Evolutionary conservation across 495 filamentous ascomycete species (phyloP).

Genomic region (Daldinia caldariorum): DNA sequence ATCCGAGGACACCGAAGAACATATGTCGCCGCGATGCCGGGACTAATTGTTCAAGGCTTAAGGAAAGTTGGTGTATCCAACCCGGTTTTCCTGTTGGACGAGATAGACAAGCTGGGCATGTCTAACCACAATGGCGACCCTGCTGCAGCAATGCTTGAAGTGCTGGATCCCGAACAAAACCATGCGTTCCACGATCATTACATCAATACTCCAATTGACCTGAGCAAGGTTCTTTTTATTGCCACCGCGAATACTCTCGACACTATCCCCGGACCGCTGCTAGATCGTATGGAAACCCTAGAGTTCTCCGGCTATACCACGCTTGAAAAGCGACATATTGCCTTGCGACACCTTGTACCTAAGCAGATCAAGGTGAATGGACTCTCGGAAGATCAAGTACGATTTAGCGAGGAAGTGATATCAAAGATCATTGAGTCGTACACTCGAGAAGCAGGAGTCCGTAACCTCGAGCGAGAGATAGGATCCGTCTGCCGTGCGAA

Average conservation of each 20-base stretch:
- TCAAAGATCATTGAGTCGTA: constrained; percentile 95
- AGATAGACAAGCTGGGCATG: constrained; percentile 97
- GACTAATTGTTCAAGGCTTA: constrained; percentile 90
- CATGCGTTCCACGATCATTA: constrained; percentile 96
- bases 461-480: constrained; percentile 94
- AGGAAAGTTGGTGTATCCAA: constrained; percentile 97
- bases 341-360: constrained; percentile 88
- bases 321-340: constrained; percentile 97
- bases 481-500: constrained; percentile 94
- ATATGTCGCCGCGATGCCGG: constrained; percentile 98
- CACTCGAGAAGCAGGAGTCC: constrained; percentile 96
- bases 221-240: constrained; percentile 97
- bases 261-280: constrained; percentile 92
- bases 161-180: constrained; percentile 98
- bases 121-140: constrained; percentile 96
- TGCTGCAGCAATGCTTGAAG: constrained; percentile 98
- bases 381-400: constrained; percentile 75
- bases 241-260: constrained; percentile 97
- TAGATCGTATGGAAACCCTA: constrained; percentile 97
- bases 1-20: constrained; percentile 95
- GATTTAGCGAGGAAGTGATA: constrained; percentile 82
- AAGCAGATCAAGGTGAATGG: constrained; percentile 89
- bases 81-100: constrained; percentile 95
- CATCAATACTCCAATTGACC: constrained; percentile 92
- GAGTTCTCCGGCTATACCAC: constrained; percentile 94